Evolutionary conservation across 352 stramenopile genomes (phyloP).

Genomic region (Phytophthora quininea): DNA sequence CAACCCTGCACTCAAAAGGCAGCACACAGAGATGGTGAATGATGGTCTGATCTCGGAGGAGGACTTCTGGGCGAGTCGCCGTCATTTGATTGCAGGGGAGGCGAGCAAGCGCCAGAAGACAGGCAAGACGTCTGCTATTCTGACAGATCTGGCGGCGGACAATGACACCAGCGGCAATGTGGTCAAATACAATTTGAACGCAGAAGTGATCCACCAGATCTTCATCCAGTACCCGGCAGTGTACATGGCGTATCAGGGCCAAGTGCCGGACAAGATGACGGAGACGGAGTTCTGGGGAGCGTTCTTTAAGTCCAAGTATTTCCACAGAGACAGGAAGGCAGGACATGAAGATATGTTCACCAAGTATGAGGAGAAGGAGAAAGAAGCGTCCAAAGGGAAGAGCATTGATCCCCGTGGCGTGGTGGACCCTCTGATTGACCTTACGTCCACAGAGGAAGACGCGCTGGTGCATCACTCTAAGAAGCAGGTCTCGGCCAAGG

Average conservation of each 20-base stretch:
- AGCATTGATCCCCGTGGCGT: slow-evolving; percentile 64
- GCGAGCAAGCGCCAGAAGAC: slow-evolving; percentile 87
- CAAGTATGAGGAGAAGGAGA: slow-evolving; percentile 83
- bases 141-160: slow-evolving; percentile 79
- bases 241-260: slow-evolving; percentile 82
- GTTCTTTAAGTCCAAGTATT: slow-evolving; percentile 92
- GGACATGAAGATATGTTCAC: slow-evolving; percentile 88
- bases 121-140: slow-evolving; percentile 82
- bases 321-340: slow-evolving; percentile 82
- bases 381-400: slow-evolving; percentile 50
- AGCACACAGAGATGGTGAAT: slow-evolving; percentile 90
- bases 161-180: slow-evolving; percentile 76
- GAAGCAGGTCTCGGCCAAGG: slow-evolving; percentile 41
- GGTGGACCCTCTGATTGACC: slow-evolving; percentile 81
- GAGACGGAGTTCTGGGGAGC: slow-evolving; percentile 89
- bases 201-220: slow-evolving; percentile 90
- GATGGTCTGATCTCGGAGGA: slow-evolving; percentile 85
- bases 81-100: slow-evolving; percentile 84
- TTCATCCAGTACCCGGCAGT: slow-evolving; percentile 90
- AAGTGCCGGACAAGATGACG: slow-evolving; percentile 90
- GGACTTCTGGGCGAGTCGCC: slow-evolving; percentile 86
- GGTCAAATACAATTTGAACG: slow-evolving; percentile 91
- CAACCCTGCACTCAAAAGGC: slow-evolving; percentile 79
- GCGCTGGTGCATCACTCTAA: slow-evolving; percentile 45
- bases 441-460: slow-evolving; percentile 77